These are phyloP conservation scores for Castanea crenata DNA, from an alignment of 306 rosid species.

Conservation along the genomic window DNA sequence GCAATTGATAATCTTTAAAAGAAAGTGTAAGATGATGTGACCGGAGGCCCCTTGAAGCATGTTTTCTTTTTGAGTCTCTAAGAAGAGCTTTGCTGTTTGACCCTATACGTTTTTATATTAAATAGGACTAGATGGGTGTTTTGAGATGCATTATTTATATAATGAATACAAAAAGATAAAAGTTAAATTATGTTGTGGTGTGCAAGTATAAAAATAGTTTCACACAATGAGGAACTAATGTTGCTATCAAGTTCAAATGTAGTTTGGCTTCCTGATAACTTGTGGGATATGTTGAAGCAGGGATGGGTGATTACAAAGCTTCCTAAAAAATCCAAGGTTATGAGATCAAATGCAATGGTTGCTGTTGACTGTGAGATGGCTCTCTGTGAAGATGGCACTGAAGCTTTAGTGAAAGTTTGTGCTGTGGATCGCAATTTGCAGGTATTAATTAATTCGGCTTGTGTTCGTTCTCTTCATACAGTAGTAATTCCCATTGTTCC, in stretches of 20 bases:
- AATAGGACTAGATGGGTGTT: neutral
- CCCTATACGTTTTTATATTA: neutral
- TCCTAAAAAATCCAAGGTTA: slow-evolving; percentile 40
- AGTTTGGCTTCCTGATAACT: slow-evolving; percentile 21
- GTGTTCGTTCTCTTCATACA: neutral
- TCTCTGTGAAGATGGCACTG: slow-evolving; percentile 82
- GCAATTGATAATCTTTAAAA: neutral
- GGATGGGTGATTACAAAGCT: slow-evolving; percentile 69
- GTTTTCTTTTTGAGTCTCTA: neutral
- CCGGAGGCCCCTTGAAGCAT: neutral
- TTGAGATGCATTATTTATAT: neutral
- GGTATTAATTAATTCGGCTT: slow-evolving; percentile 38
- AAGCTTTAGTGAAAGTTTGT: slow-evolving; percentile 78
- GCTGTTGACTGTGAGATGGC: slow-evolving; percentile 99
- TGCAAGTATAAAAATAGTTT: neutral
- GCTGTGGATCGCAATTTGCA: slow-evolving; percentile 69
- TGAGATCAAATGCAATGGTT: slow-evolving; percentile 51
- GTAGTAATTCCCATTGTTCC: neutral
- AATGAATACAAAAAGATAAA: neutral
- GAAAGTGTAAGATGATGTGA: neutral
- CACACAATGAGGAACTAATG: neutral
- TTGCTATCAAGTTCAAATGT: neutral
- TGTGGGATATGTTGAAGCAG: slow-evolving; percentile 38
- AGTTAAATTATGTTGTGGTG: neutral
- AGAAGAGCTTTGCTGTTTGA: neutral